These are phyloP conservation scores for Sicyos edulis DNA, from an alignment of 306 rosid species.

Conservation along the genomic window DNA sequence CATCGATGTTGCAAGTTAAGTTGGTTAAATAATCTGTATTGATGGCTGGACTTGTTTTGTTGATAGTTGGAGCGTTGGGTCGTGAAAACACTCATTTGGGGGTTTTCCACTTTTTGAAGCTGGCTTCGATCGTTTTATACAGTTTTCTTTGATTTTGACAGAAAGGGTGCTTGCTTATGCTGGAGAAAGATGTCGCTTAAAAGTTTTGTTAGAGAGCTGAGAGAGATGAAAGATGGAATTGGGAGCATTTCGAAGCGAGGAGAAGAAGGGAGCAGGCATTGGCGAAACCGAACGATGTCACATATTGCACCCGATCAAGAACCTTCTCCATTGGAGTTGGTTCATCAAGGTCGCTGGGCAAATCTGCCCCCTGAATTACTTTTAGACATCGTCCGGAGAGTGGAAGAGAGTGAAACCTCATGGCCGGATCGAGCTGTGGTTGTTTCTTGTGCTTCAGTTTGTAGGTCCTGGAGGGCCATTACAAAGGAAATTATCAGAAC, in stretches of 20 bases:
- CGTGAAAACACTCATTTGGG: not conserved
- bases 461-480: constrained; percentile 71
- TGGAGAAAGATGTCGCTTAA: constrained; percentile 53
- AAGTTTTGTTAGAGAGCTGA: constrained; percentile 58
- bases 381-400: constrained; percentile 64
- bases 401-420: constrained; percentile 66
- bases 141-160: too few relatives aligned
- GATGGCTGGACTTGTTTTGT: not conserved
- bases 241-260: constrained; percentile 67
- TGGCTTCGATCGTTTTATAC: too few relatives aligned
- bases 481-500: constrained; percentile 63
- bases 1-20: not conserved
- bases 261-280: constrained; percentile 44
- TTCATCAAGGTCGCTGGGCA: constrained; percentile 62
- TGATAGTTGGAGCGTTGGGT: not conserved
- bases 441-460: constrained; percentile 69
- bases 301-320: constrained; percentile 61
- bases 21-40: not conserved
- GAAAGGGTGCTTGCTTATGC: constrained; percentile 8
- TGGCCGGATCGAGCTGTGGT: constrained; percentile 75
- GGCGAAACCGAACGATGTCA: constrained; percentile 49
- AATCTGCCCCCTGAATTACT: constrained; percentile 73
- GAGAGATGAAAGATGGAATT: constrained; percentile 73
- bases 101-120: too few relatives aligned
- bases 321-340: constrained; percentile 26